Evolutionary conservation across 257 asterid genomes (phyloP).

Genomic region (Solanum pimpinellifolium): DNA sequence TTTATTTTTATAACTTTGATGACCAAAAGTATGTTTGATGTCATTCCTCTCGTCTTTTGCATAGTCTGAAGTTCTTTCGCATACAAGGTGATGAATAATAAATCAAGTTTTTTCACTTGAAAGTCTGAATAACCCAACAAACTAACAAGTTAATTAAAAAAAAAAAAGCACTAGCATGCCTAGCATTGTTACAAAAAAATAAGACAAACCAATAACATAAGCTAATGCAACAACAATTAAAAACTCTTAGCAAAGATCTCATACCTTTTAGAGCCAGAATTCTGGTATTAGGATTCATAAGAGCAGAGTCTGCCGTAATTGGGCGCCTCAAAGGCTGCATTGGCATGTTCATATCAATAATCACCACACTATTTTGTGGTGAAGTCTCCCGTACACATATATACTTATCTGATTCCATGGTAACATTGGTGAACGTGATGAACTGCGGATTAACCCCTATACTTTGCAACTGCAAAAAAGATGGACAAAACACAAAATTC

Average conservation of each 20-base stretch:
- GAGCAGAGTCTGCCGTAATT: conserved; percentile 98
- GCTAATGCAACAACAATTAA: background rate
- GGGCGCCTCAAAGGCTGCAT: conserved; percentile 97
- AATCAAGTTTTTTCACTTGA: background rate
- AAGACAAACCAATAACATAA: background rate
- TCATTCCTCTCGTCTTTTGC: background rate
- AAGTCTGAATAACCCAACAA: background rate
- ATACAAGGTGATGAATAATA: background rate
- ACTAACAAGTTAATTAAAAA: background rate
- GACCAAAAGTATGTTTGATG: background rate
- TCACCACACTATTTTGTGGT: conserved; percentile 92
- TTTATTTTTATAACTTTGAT: background rate
- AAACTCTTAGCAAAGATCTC: background rate
- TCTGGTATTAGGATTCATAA: conserved; percentile 88
- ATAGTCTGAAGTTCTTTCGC: background rate
- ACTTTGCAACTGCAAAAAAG: conserved; percentile 78
- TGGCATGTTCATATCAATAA: conserved; percentile 94
- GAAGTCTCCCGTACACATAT: conserved; percentile 95
- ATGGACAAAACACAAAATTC: conserved; percentile 16
- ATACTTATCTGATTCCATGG: conserved; percentile 98
- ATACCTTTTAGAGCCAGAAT: conserved; percentile 91
- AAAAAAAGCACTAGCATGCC: background rate
- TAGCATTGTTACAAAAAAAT: background rate
- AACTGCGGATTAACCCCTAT: conserved; percentile 92
- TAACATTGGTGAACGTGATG: conserved; percentile 89